Evolutionary conservation across 23 red algal genomes (phyloP).

Genomic region (Gracilaria domingensis): DNA sequence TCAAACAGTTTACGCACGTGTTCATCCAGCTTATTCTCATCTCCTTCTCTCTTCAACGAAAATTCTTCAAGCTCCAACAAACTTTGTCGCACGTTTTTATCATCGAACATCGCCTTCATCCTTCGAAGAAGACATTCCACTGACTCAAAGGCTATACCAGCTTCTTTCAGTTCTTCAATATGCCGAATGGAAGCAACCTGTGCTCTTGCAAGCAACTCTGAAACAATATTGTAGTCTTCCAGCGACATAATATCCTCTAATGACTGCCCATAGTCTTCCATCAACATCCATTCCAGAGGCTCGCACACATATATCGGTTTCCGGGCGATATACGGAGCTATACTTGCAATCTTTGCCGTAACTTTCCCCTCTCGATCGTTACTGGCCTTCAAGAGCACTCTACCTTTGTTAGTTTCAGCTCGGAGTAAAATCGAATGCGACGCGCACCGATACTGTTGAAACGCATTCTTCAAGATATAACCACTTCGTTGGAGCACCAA

Average conservation of each 20-base stretch:
- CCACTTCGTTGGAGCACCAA: not conserved
- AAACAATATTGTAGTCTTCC: not conserved
- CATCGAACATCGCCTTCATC: slow-evolving; percentile 5
- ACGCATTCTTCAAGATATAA: not conserved
- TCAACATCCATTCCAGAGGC: slow-evolving; percentile 16
- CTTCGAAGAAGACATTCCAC: not conserved
- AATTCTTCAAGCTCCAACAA: no score
- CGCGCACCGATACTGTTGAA: not conserved
- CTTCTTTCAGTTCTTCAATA: no score
- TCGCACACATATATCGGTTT: slow-evolving; percentile 12
- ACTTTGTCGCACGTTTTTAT: no score
- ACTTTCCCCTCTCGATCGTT: not conserved
- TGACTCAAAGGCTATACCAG: not conserved
- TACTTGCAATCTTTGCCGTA: not conserved
- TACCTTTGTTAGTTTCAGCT: no score
- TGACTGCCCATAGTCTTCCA: slow-evolving; percentile 36
- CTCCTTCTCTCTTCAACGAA: not conserved
- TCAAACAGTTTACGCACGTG: not conserved
- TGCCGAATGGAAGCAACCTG: not conserved
- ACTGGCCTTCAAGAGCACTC: slow-evolving; percentile 5
- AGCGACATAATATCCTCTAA: not conserved
- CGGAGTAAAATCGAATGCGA: not conserved
- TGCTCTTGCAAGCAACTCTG: not conserved
- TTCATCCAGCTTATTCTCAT: not conserved
- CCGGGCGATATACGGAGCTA: slow-evolving; percentile 11